Evolutionary conservation across 805 yeast genomes (phyloP), one percentile per base, ranked within the genome.

Genomic region (Yarrowia alimentaria): DNA sequence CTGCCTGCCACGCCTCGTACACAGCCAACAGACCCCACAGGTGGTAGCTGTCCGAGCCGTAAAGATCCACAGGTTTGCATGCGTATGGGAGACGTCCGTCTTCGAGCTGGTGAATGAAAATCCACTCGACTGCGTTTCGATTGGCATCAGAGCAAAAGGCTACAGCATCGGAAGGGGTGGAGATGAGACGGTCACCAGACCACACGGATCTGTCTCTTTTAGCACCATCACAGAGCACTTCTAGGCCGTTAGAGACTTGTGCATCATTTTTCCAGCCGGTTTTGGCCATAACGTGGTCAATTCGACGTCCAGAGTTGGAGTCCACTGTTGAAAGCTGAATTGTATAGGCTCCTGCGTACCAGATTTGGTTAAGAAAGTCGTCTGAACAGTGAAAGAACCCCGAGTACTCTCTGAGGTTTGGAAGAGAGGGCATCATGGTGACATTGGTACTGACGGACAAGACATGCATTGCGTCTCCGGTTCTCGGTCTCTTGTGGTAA

Each of bases 331-430:
- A 24, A 11, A 37, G 22, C 30, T 37, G 43, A 12, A 37, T 17
- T 2, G 43, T 37, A n/a, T 37, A 37, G 4, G 43, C 43, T 37
- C 43, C 43, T 24, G 43, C 43, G 12, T 37, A 37, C 43, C 43
- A 37, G 7, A 37, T 25, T 11, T 17, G 16, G 30, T 37, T 37
- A 8, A 37, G 12, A 5, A 37, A 21, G 3, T 29, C 21, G 11
- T 37, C 43, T 4, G 19, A 13, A n/a, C 22, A 37, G n/a, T 37
- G 43, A 21, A 37, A 37, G 11, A 37, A 37, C 3, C 43, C 43
- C 1, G 43, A 24, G 11, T 37, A 37, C 16, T 24, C 17, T 20
- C 25, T 25, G 16, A 37, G 22, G 3, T n/a, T 3, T 5, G 22
- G 6, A 1, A n/a, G 4, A 1, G 43, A 37, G 22, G 43, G 43